A percentile compares a stretch with the other conserved stretches of the same genome.
Evolutionary conservation across 192 early-diverging fungal species (phyloP).

Genomic region (Dispira simplex): DNA sequence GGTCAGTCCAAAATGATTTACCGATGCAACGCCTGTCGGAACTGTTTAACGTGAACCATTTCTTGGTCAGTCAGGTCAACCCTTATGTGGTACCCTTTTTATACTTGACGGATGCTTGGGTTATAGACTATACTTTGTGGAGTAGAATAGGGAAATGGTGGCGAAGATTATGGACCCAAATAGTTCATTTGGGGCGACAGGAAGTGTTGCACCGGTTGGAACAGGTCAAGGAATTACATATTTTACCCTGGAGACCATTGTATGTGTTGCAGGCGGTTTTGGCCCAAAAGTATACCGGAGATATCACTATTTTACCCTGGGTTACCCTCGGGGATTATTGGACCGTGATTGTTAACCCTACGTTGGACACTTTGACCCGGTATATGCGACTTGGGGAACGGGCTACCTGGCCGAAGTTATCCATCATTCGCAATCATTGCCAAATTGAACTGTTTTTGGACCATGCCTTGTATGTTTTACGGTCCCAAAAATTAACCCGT

Average conservation of each 20-base stretch:
- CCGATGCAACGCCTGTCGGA: constrained; percentile 60
- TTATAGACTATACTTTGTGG: constrained; percentile 14
- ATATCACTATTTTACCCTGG: constrained; percentile 64
- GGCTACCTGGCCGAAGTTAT: constrained; percentile 6
- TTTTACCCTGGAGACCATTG: constrained; percentile 53
- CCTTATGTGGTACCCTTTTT: constrained; percentile 83
- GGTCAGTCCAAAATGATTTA: constrained; percentile 66
- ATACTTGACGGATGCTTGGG: constrained; percentile 63
- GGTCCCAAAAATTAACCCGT: neutral
- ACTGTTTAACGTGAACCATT: constrained; percentile 74
- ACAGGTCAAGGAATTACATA: constrained; percentile 56
- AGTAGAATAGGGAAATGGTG: constrained; percentile 24
- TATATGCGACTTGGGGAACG: neutral
- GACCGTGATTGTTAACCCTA: neutral
- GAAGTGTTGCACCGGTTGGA: constrained; percentile 79
- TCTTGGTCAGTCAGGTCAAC: constrained; percentile 76
- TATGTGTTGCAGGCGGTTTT: constrained; percentile 66
- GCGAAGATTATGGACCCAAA: constrained; percentile 34
- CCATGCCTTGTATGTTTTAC: neutral
- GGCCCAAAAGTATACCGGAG: constrained; percentile 85
- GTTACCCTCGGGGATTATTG: constrained; percentile 19
- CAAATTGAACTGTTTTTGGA: constrained; percentile 7
- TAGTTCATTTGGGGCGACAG: constrained; percentile 69
- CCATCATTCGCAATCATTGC: constrained; percentile 9
- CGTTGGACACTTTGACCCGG: neutral